Evolutionary conservation across 495 filamentous ascomycete species (phyloP).

Genomic region (Daldinia grandis): DNA sequence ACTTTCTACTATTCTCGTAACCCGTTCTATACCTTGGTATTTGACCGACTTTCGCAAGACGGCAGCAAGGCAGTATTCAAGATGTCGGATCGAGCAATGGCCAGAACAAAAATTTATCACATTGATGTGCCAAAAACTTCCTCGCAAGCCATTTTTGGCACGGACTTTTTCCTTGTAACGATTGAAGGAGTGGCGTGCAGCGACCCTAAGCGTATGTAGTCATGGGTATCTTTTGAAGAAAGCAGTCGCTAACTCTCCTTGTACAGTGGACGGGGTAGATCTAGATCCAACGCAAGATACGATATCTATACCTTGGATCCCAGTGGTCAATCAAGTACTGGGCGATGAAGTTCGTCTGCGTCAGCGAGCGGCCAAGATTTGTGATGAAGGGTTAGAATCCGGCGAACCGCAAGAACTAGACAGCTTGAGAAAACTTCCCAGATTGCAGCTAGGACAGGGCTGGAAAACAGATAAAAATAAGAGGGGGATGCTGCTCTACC

Average conservation of each 20-base stretch:
- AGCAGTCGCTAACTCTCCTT: background rate
- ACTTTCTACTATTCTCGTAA: too few relatives aligned
- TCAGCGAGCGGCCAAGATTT: background rate
- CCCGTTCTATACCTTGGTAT: too few relatives aligned
- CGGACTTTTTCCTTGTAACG: background rate
- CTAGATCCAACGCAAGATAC: background rate
- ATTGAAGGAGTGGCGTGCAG: background rate
- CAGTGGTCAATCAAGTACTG: background rate
- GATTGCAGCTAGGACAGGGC: background rate
- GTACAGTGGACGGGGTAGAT: background rate
- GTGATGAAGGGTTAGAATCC: background rate
- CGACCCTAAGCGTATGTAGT: background rate
- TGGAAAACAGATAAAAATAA: background rate
- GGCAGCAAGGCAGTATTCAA: background rate
- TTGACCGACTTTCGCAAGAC: too few relatives aligned
- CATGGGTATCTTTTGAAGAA: background rate
- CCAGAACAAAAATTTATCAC: too few relatives aligned
- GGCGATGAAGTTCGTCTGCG: constrained; percentile 1
- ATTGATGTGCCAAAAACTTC: too few relatives aligned
- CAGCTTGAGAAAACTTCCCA: too few relatives aligned
- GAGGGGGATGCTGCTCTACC: background rate
- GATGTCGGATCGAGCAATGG: rapidly evolving
- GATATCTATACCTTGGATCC: background rate
- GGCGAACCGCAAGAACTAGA: too few relatives aligned
- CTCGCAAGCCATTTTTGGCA: background rate